Base-by-base conservation (phyloP, 2,329 filamentous ascomycete genomes). In the Hypoxylon sp. region DNA sequence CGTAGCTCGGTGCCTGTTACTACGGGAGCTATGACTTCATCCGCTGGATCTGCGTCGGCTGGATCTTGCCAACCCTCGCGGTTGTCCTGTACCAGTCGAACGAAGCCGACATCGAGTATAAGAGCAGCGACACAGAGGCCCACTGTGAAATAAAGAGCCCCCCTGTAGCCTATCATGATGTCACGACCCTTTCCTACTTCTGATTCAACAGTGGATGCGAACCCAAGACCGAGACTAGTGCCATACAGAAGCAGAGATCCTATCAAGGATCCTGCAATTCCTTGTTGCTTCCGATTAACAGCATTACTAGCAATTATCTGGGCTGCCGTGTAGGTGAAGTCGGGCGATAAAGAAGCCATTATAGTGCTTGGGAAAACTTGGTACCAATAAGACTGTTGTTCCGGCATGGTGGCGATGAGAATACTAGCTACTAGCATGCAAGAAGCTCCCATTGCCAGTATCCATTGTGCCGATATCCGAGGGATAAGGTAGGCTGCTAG, bases 241-340 rank as follows among this genome's bases (percentile, higher is more conserved):
- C 81, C 81, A 64, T 85, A 85, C 13, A 81, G 74, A 55, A 81
- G 77, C 11, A 85, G 66, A 0, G 81, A 82, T 0, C 85, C 84
- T 6, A 88, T 81, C 2, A 88, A 74, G 13, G 81, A 84, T 0
- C 81, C 83, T 0, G 85, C 85, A 2, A 87, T 79, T 0, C 86
- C 86, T 56, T 88, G 85, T 22, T 88, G 80, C 4, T 81, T 79
- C 2, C 80, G 78, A 2, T 73, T 78, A 31, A 88, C 85, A 0
- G 80, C 81, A 62, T 87, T 86, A 60, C 85, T 87, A 0, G 85
- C 84, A 60, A 88, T 85, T 3, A 88, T 84, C 65, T 87, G 84
- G 0, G 84, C 84, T 0, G 83, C 84, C 0, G 84, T 82, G 59
- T 82, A 86, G 4, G 85, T 80, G 2, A 87, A 81, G 65, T 88